Base-by-base conservation (phyloP, 495 filamentous ascomycete genomes). In the Xylaria palmicola region DNA sequence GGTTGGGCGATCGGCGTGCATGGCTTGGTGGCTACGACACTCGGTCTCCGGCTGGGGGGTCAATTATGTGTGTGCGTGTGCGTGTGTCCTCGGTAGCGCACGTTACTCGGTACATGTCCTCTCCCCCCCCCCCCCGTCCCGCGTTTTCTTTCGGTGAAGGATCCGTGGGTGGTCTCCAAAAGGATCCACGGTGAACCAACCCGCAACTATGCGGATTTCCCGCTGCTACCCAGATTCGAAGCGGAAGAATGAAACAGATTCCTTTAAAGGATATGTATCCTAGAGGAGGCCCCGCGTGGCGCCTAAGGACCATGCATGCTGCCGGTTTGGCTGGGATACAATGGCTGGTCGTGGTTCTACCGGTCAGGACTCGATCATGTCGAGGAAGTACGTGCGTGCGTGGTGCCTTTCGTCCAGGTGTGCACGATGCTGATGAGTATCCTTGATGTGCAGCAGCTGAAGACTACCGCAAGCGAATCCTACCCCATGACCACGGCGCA, bases 21-120 rank as follows among this genome's bases (percentile, higher is more conserved):
- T 44, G 3, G 20, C 2, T 24, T 29, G 44, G 3, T 41, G 29
- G 13, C 6, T 19, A 22, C n/a, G 8, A 13, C 9, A 7, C 37
- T 56, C 53, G 53, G 39, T 56, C 53, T 56, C 53, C 53, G 53
- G 7, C 30, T 56, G 53, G 27, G 27, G n/a, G n/a, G 39, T 8
- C 8, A 19, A 30, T 50, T 30, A 8, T 50, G 29, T 6, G 44
- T 29, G 44, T 12, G 22, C 10, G 12, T 24, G 15, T 9, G 10
- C n/a, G 24, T 30, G n/a, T 7, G 26, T 49, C 12, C 30, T 5
- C 20, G 45, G 15, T 43, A 19, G 6, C 50, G 15, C 30, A n/a
- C 3, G 20, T n/a, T n/a, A n/a, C n/a, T n/a, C n/a, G n/a, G n/a
- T n/a, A n/a, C n/a, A n/a, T n/a, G n/a, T n/a, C n/a, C n/a, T n/a